These are phyloP conservation scores for Suillus alpinus DNA, from an alignment of 768 basidiomycete genomes.

Conservation along the genomic window DNA sequence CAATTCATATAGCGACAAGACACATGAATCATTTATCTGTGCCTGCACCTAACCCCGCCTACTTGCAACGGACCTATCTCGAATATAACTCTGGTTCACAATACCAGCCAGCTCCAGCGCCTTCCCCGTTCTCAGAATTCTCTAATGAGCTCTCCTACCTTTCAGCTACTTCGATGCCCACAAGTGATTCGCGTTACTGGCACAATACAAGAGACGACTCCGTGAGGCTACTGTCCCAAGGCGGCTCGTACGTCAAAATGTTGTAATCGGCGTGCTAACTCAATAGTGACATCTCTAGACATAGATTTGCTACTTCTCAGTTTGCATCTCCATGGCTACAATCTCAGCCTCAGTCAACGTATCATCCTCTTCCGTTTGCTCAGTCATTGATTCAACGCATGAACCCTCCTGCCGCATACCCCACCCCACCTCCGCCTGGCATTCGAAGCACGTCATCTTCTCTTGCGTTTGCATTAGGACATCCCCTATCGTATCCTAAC, in stretches of 20 bases:
- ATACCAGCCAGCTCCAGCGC: constrained; percentile 32
- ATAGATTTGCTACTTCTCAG: constrained; percentile 23
- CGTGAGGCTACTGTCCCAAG: constrained; percentile 55
- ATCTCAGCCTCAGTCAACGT: constrained; percentile 45
- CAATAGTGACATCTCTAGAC: constrained; percentile 7
- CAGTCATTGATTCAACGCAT: constrained; percentile 65
- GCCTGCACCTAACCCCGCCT: constrained; percentile 59
- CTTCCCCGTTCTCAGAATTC: constrained; percentile 67
- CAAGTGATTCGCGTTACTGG: constrained; percentile 60
- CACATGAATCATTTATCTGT: constrained; percentile 63
- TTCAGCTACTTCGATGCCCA: constrained; percentile 42
- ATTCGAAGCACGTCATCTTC: constrained; percentile 71
- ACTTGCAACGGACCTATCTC: constrained; percentile 57
- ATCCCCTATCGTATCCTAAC: constrained; percentile 31
- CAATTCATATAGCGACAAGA: constrained; percentile 51
- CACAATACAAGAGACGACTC: constrained; percentile 59
- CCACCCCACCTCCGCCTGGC: constrained; percentile 65
- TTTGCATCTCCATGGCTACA: constrained; percentile 35
- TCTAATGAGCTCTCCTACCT: constrained; percentile 59
- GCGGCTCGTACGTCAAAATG: constrained; percentile 41
- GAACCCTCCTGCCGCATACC: constrained; percentile 61
- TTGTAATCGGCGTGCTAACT: not conserved
- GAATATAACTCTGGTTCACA: constrained; percentile 24
- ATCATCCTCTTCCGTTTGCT: constrained; percentile 55
- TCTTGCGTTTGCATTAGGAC: constrained; percentile 69